Evolutionary conservation across 225 moss, liverwort and hornwort species (phyloP), one percentile per base, ranked within the genome.

Genomic region (Rhytidiadelphus loreus): DNA sequence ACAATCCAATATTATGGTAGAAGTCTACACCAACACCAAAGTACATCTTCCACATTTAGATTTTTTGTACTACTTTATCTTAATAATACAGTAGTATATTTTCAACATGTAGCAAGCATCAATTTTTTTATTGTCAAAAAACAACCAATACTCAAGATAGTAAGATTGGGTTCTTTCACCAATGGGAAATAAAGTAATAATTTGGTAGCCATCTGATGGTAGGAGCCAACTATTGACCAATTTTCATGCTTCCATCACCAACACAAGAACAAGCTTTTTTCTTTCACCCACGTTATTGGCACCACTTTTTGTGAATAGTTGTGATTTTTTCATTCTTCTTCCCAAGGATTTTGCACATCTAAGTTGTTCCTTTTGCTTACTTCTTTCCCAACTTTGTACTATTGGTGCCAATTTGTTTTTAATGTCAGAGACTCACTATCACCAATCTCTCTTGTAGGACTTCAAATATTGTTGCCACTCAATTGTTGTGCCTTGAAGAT

Each of bases 271-370:
- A 6, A 23, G 9, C 16, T 44, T 46, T 44, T 46, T 7, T 11
- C 6, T 46, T 73, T 44, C 29, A 72, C 6, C 44, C 1, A 44
- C 0, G 1, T 71, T 71, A 3, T 72, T 72, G 16, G 8, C 5
- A 1, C 70, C 7, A 70, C 5, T 8, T 8, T 25, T 1, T 41
- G 3, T 25, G 3, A 25, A 24, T 0, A 25, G 3, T 23, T 69
- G 14, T 44, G 2, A 39, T 73, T 73, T 30, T 2, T 73, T 2
- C 10, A 72, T 3, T 2, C 29, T 72, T 44, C 11, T 44, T 44
- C 0, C 1, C 0, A 0, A 43, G 1, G 6, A 2, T 2, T 43
- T 71, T 17, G 5, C 2, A 1, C 17, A 72, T 44, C 0, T 72
- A 2, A 30, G 4, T 0, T 2, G 0, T 3, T 73, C 18, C 2